Evolutionary conservation across 1,139 yeast genomes (phyloP).

Genomic region (Nematodospora anomalae): DNA sequence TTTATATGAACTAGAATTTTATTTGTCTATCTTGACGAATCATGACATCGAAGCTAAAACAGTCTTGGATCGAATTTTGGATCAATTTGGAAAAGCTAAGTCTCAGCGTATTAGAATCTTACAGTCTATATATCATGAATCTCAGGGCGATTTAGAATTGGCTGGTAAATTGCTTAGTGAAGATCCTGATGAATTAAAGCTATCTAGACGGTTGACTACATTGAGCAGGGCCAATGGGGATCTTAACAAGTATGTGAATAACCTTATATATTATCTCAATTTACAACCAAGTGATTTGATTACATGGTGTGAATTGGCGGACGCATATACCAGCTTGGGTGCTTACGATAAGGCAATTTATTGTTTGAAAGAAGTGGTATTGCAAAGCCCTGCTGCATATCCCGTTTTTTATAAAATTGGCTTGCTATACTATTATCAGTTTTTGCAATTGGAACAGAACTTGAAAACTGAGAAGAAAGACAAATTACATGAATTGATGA

Average conservation of each 20-base stretch:
- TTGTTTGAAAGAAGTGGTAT: constrained; percentile 66
- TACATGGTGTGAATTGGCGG: constrained; percentile 76
- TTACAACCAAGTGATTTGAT: constrained; percentile 71
- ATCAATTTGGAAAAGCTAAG: constrained; percentile 56
- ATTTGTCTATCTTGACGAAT: constrained; percentile 60
- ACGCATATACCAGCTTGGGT: constrained; percentile 58
- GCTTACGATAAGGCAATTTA: constrained; percentile 67
- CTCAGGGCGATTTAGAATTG: constrained; percentile 41
- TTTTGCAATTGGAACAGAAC: constrained; percentile 20
- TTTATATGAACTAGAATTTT: constrained; percentile 71
- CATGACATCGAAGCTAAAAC: constrained; percentile 72
- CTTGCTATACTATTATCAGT: constrained; percentile 19
- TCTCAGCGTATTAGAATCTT: constrained; percentile 61
- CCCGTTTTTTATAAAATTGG: constrained; percentile 68
- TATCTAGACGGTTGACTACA: constrained; percentile 38
- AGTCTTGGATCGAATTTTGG: constrained; percentile 61
- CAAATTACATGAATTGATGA: constrained; percentile 23
- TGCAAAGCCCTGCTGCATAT: constrained; percentile 72
- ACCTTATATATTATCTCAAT: constrained; percentile 50
- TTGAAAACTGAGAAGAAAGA: constrained; percentile 24
- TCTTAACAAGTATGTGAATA: constrained; percentile 44
- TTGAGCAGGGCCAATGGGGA: constrained; percentile 24
- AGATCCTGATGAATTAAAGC: constrained; percentile 36
- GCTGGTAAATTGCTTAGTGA: constrained; percentile 40
- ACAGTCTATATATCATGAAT: constrained; percentile 57